phyloP scores from a whole-genome alignment of 164 flowering plant genomes.

The Stephania yunnanensis region DNA sequence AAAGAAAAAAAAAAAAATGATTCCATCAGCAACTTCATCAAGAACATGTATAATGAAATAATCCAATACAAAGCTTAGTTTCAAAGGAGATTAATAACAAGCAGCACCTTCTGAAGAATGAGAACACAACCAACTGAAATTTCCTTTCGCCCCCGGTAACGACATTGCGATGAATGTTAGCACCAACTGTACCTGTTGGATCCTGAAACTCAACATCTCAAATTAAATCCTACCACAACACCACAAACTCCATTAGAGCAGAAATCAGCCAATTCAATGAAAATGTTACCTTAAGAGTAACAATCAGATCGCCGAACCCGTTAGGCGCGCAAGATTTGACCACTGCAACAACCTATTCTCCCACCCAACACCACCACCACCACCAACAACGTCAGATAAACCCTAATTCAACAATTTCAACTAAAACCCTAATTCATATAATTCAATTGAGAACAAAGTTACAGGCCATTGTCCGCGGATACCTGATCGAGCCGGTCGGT shows the following conservation, averaged over 20 bases:
- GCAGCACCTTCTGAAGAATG: constrained; percentile 55
- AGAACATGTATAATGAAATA: neutral
- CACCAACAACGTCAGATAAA: neutral
- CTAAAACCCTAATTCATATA: neutral
- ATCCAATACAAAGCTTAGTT: neutral
- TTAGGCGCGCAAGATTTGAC: constrained; percentile 55
- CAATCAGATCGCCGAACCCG: constrained; percentile 66
- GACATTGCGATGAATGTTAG: constrained; percentile 60
- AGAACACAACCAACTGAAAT: constrained; percentile 55
- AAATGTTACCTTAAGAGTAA: constrained; percentile 57
- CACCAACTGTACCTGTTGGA: constrained; percentile 63
- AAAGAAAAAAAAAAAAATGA: constrained; percentile 9
- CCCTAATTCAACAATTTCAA: neutral
- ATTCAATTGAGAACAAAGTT: neutral
- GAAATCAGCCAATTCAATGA: neutral
- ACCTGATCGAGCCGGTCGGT: constrained; percentile 43
- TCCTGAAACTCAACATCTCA: constrained; percentile 39
- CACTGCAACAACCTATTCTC: constrained; percentile 56
- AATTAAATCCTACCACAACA: neutral
- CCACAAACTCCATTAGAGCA: neutral
- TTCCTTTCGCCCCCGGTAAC: constrained; percentile 37
- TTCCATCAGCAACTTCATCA: neutral
- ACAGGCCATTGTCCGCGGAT: neutral
- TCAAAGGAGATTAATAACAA: neutral
- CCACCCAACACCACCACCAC: neutral